These are phyloP conservation scores for Ustilaginoidea virens DNA, from an alignment of 2,329 filamentous ascomycete genomes.

Conservation along the genomic window DNA sequence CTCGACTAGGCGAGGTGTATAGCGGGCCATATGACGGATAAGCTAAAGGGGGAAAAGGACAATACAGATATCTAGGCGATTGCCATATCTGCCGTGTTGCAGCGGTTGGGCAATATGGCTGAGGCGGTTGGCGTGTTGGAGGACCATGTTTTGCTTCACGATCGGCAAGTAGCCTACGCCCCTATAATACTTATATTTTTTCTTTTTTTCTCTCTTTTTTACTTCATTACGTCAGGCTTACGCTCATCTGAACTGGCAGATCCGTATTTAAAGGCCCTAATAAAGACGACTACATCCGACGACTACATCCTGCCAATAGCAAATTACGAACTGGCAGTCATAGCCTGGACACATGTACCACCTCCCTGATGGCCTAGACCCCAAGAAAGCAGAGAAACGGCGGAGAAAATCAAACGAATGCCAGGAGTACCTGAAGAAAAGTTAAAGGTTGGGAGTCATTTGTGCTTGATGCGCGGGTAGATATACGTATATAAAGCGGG, in stretches of 20 bases:
- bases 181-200: background rate
- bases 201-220: background rate
- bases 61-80: conserved; percentile 52
- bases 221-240: background rate
- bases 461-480: conserved; percentile 58
- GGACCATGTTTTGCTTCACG: conserved; percentile 48
- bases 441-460: conserved; percentile 57
- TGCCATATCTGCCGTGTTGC: conserved; percentile 47
- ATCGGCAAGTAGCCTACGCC: conserved; percentile 35
- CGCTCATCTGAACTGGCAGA: conserved; percentile 15
- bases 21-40: conserved; percentile 22
- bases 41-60: conserved; percentile 37
- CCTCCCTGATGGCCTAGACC: conserved; percentile 14
- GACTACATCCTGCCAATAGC: conserved; percentile 60
- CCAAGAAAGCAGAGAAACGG: conserved; percentile 20
- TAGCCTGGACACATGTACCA: conserved; percentile 56
- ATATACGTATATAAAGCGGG: conserved; percentile 56
- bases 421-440: conserved; percentile 47
- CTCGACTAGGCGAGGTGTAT: conserved; percentile 52
- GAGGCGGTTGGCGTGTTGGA: conserved; percentile 52
- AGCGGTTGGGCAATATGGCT: conserved; percentile 44
- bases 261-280: conserved; percentile 39
- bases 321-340: conserved; percentile 74
- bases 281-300: conserved; percentile 57
- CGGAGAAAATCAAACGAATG: conserved; percentile 42